A percentile compares a stretch with the other conserved stretches of the same genome.
phyloP scores from a whole-genome alignment of 305 asterid genomes.

The Solanum aculeatissimum region DNA sequence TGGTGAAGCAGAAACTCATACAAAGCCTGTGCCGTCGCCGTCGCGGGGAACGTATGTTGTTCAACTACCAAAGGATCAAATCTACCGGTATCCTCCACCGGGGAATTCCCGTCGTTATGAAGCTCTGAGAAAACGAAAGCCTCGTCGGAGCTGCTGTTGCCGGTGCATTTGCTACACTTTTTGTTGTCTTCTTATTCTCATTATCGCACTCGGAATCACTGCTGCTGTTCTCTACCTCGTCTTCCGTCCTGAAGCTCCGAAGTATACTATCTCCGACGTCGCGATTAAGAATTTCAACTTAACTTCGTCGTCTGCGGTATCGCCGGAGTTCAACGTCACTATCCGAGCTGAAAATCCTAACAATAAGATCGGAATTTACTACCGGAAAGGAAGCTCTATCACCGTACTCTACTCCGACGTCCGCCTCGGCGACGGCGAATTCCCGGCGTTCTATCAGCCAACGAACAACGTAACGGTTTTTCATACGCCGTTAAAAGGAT shows the following conservation, averaged over 20 bases:
- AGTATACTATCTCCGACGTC: slow-evolving; percentile 30
- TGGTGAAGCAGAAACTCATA: background rate
- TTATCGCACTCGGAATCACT: slow-evolving; percentile 30
- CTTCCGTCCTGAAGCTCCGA: slow-evolving; percentile 55
- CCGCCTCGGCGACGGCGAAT: slow-evolving; percentile 31
- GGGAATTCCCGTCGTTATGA: slow-evolving; percentile 41
- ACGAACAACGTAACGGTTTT: slow-evolving; percentile 48
- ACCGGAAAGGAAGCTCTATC: slow-evolving; percentile 27
- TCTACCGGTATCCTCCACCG: slow-evolving; percentile 64
- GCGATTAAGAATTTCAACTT: slow-evolving; percentile 40
- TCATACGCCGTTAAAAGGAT: slow-evolving; percentile 24
- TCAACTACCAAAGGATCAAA: slow-evolving; percentile 65
- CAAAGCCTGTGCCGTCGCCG: slow-evolving; percentile 19
- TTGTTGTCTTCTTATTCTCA: slow-evolving; percentile 23
- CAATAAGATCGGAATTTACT: slow-evolving; percentile 49
- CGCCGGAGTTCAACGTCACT: slow-evolving; percentile 48
- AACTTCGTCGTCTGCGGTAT: slow-evolving; percentile 35
- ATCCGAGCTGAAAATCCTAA: slow-evolving; percentile 58
- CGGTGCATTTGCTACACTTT: slow-evolving; percentile 31
- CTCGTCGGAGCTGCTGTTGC: slow-evolving; percentile 38
- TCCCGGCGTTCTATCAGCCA: slow-evolving; percentile 53
- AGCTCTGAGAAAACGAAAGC: slow-evolving; percentile 21
- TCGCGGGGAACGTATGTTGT: slow-evolving; percentile 46
- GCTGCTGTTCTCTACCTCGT: slow-evolving; percentile 60
- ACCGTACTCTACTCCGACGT: slow-evolving; percentile 31